Evolutionary conservation across 495 filamentous ascomycete genomes (phyloP), one percentile per base, ranked within the genome.

Genomic region (Lasiosphaeria miniovina): DNA sequence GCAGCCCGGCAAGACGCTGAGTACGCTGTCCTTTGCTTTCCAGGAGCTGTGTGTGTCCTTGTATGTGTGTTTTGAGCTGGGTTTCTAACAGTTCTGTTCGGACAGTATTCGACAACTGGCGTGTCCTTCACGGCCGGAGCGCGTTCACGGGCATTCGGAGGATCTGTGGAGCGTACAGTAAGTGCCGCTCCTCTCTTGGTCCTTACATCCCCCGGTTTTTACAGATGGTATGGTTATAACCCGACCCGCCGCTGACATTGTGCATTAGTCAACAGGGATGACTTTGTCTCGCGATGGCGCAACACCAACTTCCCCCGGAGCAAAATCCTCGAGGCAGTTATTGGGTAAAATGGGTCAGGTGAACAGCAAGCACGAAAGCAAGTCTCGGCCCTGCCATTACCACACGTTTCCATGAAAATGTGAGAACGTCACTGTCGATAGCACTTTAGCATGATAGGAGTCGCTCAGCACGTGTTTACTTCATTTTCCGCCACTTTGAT

Each of bases 61-160:
- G 24, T 24, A 24, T 24, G 24, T 59, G 32, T 52, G 11, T 4
- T 40, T 17, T 2, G 6, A 7, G 8, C 15, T 9, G 33, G 40
- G 24, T 24, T 24, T 24, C 24, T 24, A 24, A 24, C 24, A 24
- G 24, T 2, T 24, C 24, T 0, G 24, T 24, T 40, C 3, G 36
- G 3, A 11, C n/a, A 90, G 87, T 96, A 17, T 96, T 98, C 69
- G 90, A 98, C 71, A 97, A 98, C 68, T 97, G 92, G 92, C 82
- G 93, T 59, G 90, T 96, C 57, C 72, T 98, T 50, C 93, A 98
- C 72, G 93, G 91, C 4, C 79, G 93, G 61, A 82, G 83, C 24
- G 81, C 84, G 12, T 98, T 96, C 66, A 88, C 83, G 7, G 93
- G 93, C 15, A 88, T 87, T 66, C 78, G 93, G 63, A 86, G 91